Conservation (phyloP, 352 stramenopile species). For the Globisporangium apiculatum region DNA sequence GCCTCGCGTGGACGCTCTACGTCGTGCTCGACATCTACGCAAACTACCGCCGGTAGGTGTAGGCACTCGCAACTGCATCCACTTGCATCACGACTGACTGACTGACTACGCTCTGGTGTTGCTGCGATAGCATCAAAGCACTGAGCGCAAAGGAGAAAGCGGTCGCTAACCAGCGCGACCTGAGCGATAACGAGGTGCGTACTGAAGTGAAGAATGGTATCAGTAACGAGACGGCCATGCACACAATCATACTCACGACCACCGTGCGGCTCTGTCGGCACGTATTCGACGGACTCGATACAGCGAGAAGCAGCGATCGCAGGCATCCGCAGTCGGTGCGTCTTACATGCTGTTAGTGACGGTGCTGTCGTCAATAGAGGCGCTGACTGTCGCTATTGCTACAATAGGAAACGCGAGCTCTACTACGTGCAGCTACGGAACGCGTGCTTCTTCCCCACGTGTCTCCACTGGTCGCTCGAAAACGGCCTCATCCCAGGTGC, state of each 20-base stretch:
- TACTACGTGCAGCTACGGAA: constrained; percentile 79
- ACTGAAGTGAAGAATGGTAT: too few species aligned
- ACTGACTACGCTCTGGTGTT: too few species aligned
- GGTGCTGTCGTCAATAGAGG: not conserved
- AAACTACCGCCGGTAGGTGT: constrained; percentile 56
- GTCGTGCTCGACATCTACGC: constrained; percentile 75
- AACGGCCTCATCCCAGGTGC: constrained; percentile 60
- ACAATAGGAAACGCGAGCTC: constrained; percentile 43
- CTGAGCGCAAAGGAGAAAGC: constrained; percentile 54
- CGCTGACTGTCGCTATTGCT: not conserved
- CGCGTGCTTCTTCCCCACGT: constrained; percentile 72
- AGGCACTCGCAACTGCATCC: not conserved
- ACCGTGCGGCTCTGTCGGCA: not conserved
- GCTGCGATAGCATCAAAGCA: constrained; percentile 38
- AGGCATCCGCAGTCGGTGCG: constrained; percentile 39
- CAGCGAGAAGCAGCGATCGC: constrained; percentile 36
- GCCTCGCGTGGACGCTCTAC: constrained; percentile 63
- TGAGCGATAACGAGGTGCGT: constrained; percentile 48
- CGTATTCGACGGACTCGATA: too few species aligned
- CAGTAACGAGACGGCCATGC: not conserved
- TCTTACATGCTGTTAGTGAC: constrained; percentile 1
- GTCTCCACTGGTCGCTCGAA: constrained; percentile 76
- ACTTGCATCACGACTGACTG: not conserved
- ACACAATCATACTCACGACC: not conserved
- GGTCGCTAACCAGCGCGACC: constrained; percentile 35